Conservation (phyloP, 139 green algal species). For the Tetradesmus obliquus region DNA sequence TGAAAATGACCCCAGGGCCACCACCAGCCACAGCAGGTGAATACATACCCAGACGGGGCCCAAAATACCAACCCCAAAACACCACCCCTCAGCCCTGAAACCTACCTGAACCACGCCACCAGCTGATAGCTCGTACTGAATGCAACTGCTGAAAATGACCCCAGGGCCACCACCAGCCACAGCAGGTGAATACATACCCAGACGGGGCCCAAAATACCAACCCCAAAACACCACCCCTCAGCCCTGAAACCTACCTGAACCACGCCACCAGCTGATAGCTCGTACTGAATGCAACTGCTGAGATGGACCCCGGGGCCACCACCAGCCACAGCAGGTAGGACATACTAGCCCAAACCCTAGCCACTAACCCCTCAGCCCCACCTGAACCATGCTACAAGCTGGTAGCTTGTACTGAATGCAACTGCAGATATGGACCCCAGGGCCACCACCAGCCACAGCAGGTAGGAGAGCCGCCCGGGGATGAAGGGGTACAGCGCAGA, state of each 20-base stretch:
- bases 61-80: too few species aligned
- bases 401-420: slow-evolving; percentile 83
- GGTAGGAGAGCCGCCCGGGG: slow-evolving; percentile 43
- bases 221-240: neutral
- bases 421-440: slow-evolving; percentile 74
- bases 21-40: too few species aligned
- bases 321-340: slow-evolving; percentile 61
- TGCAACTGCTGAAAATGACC: slow-evolving; percentile 49
- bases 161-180: slow-evolving; percentile 60
- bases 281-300: slow-evolving; percentile 78
- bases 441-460: slow-evolving; percentile 63
- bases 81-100: too few species aligned
- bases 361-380: neutral
- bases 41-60: too few species aligned
- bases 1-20: slow-evolving; percentile 23
- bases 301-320: slow-evolving; percentile 66
- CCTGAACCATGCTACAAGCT: slow-evolving; percentile 70
- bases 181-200: slow-evolving; percentile 52
- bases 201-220: too few species aligned
- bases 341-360: neutral
- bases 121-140: neutral
- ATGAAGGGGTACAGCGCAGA: slow-evolving; percentile 65
- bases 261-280: slow-evolving; percentile 80
- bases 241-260: slow-evolving; percentile 25
- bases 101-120: too few species aligned